Evolutionary conservation across 768 basidiomycete genomes (phyloP).

Genomic region (Agaricus bisporus): DNA sequence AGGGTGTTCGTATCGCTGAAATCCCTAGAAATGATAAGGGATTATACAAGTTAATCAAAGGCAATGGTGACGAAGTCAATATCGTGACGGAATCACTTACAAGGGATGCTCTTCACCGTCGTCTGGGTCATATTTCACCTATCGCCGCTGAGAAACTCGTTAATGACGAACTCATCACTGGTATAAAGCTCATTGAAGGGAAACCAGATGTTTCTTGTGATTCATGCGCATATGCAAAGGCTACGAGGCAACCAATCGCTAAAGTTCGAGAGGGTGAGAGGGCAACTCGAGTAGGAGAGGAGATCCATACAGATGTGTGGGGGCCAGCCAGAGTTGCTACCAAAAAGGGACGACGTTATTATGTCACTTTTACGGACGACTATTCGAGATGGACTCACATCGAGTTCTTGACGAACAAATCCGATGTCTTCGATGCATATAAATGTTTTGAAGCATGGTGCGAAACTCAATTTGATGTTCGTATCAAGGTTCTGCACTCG

Average conservation of each 20-base stretch:
- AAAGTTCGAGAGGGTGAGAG: too few relatives aligned
- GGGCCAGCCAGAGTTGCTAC: conserved; percentile 24
- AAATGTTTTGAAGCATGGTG: conserved; percentile 22
- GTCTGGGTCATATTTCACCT: too few relatives aligned
- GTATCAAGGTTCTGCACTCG: conserved; percentile 22
- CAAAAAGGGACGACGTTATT: conserved; percentile 19
- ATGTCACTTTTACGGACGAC: conserved; percentile 26
- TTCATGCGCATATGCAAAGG: too few relatives aligned
- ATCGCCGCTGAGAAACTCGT: too few relatives aligned
- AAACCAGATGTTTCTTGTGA: too few relatives aligned
- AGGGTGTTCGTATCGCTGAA: conserved; percentile 15
- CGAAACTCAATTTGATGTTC: conserved; percentile 20
- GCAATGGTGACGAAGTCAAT: conserved; percentile 2
- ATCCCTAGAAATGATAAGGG: conserved; percentile 11
- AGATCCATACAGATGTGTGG: conserved; percentile 33
- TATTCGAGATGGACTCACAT: conserved; percentile 11
- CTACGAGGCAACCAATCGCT: too few relatives aligned
- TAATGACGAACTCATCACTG: too few relatives aligned
- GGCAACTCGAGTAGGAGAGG: too few relatives aligned
- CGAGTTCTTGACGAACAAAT: conserved; percentile 14
- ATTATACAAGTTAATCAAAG: not conserved
- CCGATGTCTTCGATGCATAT: conserved; percentile 19
- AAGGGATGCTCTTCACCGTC: not conserved
- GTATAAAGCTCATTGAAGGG: too few relatives aligned
- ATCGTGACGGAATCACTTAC: not conserved